Percentiles rank a stretch among this genome's conserved stretches.
These are phyloP conservation scores for Cucurbita argyrosperma DNA, from an alignment of 306 rosid species.

Conservation along the genomic window DNA sequence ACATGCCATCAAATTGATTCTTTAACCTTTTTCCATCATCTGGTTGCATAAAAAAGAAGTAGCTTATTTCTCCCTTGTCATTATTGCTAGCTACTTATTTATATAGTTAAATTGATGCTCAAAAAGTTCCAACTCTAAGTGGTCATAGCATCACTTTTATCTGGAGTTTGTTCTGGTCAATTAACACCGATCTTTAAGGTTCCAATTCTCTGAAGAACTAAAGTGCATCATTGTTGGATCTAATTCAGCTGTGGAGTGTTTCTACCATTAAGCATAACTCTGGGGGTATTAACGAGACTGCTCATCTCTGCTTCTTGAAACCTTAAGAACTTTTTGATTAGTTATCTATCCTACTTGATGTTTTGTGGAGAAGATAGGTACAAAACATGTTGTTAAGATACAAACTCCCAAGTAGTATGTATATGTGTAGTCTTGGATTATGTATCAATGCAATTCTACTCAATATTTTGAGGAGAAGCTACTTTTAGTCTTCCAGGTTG, in stretches of 20 bases:
- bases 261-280: not conserved
- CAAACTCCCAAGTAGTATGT: not conserved
- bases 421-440: not conserved
- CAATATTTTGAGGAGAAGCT: not conserved
- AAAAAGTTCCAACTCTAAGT: not conserved
- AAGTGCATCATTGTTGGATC: not conserved
- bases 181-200: not conserved
- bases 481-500: not conserved
- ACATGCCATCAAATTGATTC: not conserved
- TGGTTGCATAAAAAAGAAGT: not conserved
- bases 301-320: not conserved
- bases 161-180: not conserved
- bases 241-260: not conserved
- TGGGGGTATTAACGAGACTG: not conserved
- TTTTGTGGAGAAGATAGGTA: not conserved
- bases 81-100: not conserved
- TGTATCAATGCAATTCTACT: not conserved
- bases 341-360: not conserved
- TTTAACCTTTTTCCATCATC: not conserved
- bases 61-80: not conserved
- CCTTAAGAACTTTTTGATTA: not conserved
- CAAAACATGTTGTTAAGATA: not conserved
- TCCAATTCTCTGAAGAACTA: not conserved
- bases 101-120: not conserved
- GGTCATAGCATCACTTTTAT: not conserved